Evolutionary conservation across 257 asterid genomes (phyloP), one percentile per base, ranked within the genome.

Genomic region (Petunia axillaris): DNA sequence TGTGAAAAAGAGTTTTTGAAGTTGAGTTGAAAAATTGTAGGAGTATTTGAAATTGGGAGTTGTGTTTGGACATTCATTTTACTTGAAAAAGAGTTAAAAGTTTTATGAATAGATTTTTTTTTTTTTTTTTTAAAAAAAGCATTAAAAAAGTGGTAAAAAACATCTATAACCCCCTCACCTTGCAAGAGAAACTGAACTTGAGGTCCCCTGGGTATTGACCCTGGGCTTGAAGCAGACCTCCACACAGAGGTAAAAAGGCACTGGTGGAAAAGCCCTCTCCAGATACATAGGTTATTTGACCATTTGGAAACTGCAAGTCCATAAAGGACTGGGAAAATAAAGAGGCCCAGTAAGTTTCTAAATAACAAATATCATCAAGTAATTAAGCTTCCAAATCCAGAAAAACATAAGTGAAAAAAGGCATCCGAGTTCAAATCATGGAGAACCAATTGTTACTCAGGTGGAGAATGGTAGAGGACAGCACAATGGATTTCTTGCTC

Each of bases 271-370:
- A 39, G 62, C 99, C 99, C 87, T 96, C 99, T 40, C 98, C 99
- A 81, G 99, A 85, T 63, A 94, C 88, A 82, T 91, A 94, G 3
- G 98, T 96, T 63, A 96, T 82, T 86, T 96, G 99, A 60, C 99
- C 99, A 82, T 96, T 94, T 40, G 99, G 98, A 77, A 96, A 96
- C 89, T 96, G 99, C 85, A 96, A 79, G 87, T 96, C 99, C 98
- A 96, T 91, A 85, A 96, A 96, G 60, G 99, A 96, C 99, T 96
- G 88, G 86, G 84, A 50, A 79, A 54, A 78, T 48, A 74, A 75
- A 76, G 64, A 52, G 37, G 80, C 38, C 13, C 11, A 70, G 68
- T 11, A 35, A 52, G 35, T 44, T 14, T 58, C 59, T 16, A 16
- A 4, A 16, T 10, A 50, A 65, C 37, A 39, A 67, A 37, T 44